phyloP scores from a whole-genome alignment of 345 rosid genomes.

The Lenwebbia sp. region DNA sequence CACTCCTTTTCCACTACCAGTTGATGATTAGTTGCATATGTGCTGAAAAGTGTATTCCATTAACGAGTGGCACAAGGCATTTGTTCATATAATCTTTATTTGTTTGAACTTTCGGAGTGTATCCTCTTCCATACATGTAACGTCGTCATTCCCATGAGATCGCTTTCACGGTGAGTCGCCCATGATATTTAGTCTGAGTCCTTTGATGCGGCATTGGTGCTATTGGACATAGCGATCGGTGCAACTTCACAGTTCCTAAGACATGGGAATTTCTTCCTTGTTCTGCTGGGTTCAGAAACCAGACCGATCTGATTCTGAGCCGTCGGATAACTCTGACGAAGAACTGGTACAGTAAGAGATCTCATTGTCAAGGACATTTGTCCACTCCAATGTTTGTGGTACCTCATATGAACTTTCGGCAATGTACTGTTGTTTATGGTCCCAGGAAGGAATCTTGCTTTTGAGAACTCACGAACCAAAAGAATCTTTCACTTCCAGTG shows the following conservation, averaged over 20 bases:
- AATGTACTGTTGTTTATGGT: neutral
- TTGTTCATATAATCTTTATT: neutral
- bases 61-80: neutral
- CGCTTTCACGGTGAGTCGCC: neutral
- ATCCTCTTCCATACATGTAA: neutral
- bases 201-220: neutral
- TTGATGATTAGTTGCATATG: neutral
- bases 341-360: neutral
- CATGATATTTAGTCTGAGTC: neutral
- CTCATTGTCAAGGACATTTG: neutral
- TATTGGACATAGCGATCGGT: neutral
- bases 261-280: neutral
- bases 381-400: neutral
- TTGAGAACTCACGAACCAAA: neutral
- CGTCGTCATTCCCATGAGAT: neutral
- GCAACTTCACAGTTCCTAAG: neutral
- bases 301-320: neutral
- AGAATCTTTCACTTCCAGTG: neutral
- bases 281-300: neutral
- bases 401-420: neutral
- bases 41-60: neutral
- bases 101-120: neutral
- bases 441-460: neutral
- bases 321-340: neutral
- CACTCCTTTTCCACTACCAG: neutral